These are phyloP conservation scores for Sugiyamaella pinicola DNA, from an alignment of 1,139 yeast species.

Conservation along the genomic window DNA sequence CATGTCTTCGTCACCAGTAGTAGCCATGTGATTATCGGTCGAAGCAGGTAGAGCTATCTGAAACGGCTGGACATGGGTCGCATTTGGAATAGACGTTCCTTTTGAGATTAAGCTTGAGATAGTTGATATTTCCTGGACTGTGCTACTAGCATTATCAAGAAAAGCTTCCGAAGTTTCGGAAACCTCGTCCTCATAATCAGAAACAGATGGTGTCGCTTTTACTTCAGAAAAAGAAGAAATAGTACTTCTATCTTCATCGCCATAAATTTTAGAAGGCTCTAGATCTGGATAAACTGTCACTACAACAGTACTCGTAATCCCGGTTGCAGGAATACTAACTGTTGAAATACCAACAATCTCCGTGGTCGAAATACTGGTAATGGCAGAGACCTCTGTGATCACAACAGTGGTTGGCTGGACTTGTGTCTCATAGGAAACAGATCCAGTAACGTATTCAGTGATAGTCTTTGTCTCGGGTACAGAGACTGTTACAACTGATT, in stretches of 20 bases:
- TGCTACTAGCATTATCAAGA: not conserved
- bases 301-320: not conserved
- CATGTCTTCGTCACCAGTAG: not conserved
- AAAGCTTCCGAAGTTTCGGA: not conserved
- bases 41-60: not conserved
- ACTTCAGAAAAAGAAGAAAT: no score
- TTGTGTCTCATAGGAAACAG: conserved; percentile 2
- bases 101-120: not conserved
- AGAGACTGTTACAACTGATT: conserved; percentile 16
- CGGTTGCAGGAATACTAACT: not conserved
- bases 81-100: not conserved
- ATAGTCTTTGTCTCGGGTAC: conserved; percentile 12
- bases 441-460: conserved; percentile 12
- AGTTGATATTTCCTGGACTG: not conserved
- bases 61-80: not conserved
- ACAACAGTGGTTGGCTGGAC: not conserved
- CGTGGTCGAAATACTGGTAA: not conserved
- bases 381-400: not conserved
- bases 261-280: not conserved
- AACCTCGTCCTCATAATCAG: not conserved
- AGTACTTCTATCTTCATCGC: not conserved
- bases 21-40: not conserved
- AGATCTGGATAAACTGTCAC: not conserved
- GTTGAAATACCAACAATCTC: not conserved
- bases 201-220: not conserved